Percentiles rank a stretch among this genome's conserved stretches.
These are phyloP conservation scores for Saccharomyces kudriavzevii DNA, from an alignment of 805 yeast species.

Conservation along the genomic window DNA sequence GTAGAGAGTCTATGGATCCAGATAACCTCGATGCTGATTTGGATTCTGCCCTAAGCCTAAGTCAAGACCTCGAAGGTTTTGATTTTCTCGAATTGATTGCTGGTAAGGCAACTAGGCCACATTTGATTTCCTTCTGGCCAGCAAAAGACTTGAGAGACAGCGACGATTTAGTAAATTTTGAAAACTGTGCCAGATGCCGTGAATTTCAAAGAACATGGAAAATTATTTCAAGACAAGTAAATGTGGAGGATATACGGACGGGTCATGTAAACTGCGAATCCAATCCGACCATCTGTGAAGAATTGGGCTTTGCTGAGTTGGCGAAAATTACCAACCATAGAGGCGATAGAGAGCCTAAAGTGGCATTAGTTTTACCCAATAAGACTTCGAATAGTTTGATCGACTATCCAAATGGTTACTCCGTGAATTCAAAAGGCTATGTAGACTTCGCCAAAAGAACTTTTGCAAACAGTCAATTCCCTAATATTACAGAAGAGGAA, in stretches of 20 bases:
- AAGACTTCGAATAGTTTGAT: conserved; percentile 23
- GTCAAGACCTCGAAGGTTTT: conserved; percentile 34
- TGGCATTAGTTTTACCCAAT: conserved; percentile 48
- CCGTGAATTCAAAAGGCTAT: conserved; percentile 26
- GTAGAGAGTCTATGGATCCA: conserved; percentile 44
- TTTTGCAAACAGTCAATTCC: conserved; percentile 38
- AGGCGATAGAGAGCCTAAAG: conserved; percentile 32
- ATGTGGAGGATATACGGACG: conserved; percentile 30
- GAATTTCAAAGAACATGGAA: conserved; percentile 53
- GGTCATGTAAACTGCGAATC: conserved; percentile 57
- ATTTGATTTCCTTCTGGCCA: conserved; percentile 62
- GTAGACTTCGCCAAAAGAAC: conserved; percentile 42
- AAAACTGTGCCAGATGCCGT: conserved; percentile 41
- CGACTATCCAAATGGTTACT: conserved; percentile 15
- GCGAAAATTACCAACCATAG: conserved; percentile 11
- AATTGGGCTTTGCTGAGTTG: conserved; percentile 39
- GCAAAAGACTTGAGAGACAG: conserved; percentile 35
- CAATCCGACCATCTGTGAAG: conserved; percentile 43
- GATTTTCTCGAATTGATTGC: conserved; percentile 42
- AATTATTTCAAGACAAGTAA: conserved; percentile 42
- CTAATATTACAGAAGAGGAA: conserved; percentile 19
- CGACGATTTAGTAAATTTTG: conserved; percentile 30
- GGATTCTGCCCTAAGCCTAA: conserved; percentile 35
- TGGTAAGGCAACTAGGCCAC: conserved; percentile 44
- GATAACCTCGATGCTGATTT: conserved; percentile 26